phyloP scores from a whole-genome alignment of 2,329 filamentous ascomycete genomes.

The Hymenoscyphus albidus region DNA sequence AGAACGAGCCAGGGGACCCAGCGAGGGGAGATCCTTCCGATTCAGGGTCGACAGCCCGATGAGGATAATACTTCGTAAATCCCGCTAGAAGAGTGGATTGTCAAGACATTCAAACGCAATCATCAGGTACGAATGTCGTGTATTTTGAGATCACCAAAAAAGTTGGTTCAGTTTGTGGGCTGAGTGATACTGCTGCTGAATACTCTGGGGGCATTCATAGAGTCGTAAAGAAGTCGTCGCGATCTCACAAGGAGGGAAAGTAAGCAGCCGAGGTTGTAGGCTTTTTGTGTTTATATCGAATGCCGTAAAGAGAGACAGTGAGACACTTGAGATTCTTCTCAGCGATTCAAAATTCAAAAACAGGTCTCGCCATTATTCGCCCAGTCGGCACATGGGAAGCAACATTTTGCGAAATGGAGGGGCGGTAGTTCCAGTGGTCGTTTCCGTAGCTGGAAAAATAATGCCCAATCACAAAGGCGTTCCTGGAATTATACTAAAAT shows the following conservation, averaged over 20 bases:
- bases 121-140: background rate
- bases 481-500: conserved; percentile 9
- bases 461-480: conserved; percentile 8
- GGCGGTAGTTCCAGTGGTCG: background rate
- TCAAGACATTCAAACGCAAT: background rate
- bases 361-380: background rate
- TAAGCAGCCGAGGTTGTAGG: conserved; percentile 8
- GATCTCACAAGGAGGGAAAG: conserved; percentile 8
- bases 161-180: background rate
- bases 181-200: background rate
- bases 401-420: background rate
- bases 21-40: conserved; percentile 8
- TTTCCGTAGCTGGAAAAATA: background rate
- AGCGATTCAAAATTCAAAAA: background rate
- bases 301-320: background rate
- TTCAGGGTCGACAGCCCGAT: conserved; percentile 10
- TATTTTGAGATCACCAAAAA: background rate
- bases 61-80: conserved; percentile 6
- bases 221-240: background rate
- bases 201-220: background rate
- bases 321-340: background rate
- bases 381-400: background rate
- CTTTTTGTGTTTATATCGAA: background rate
- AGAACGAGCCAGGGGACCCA: conserved; percentile 6
- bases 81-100: background rate